Conservation (phyloP, 1,284 basidiomycete species). For the Sanguinoderma infundibulare region DNA sequence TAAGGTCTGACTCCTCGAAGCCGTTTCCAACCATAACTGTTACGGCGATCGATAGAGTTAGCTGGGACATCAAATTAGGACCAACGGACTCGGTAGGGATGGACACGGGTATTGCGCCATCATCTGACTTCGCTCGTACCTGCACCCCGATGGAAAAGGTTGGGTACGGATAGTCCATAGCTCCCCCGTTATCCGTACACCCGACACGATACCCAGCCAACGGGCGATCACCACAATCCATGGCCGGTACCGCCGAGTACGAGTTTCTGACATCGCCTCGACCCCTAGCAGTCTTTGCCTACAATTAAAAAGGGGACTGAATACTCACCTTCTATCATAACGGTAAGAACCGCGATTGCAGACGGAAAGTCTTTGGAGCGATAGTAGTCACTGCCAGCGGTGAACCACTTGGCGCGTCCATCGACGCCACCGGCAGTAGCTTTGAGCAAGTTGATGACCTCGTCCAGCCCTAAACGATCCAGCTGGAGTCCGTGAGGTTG, state of each 20-base stretch:
- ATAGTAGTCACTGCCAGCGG: constrained; percentile 56
- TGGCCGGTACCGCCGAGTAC: no score
- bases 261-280: no score
- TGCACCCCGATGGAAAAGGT: no score
- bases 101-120: no score
- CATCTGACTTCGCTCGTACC: no score
- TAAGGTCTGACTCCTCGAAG: constrained; percentile 43
- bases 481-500: constrained; percentile 41
- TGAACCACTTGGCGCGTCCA: constrained; percentile 58
- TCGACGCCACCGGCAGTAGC: constrained; percentile 37
- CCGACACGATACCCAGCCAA: no score
- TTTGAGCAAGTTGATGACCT: constrained; percentile 50
- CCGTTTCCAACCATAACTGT: constrained; percentile 44
- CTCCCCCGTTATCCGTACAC: no score
- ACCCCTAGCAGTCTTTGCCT: no score
- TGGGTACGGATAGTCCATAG: no score
- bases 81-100: no score
- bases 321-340: constrained; percentile 53
- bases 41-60: not conserved
- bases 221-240: no score
- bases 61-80: not conserved
- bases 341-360: constrained; percentile 47
- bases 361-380: constrained; percentile 47
- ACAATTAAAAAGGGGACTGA: no score
- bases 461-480: constrained; percentile 42